Evolutionary conservation across 306 rosid species (phyloP), one percentile per base, ranked within the genome.

Genomic region (Vigna trinervia): DNA sequence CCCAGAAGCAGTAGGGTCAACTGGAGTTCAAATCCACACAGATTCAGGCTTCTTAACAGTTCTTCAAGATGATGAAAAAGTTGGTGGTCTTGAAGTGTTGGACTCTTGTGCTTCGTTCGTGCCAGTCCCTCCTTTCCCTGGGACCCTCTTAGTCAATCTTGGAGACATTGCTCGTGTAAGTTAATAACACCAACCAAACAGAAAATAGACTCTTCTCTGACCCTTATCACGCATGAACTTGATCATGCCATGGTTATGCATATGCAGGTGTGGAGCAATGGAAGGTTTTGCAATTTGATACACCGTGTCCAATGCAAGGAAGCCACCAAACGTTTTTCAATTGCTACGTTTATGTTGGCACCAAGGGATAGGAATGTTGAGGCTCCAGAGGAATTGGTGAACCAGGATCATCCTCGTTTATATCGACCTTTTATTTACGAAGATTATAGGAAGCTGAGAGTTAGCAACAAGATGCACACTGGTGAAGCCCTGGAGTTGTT

Each of bases 61-160:
- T 72, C 89, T 92, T 71, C 95, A 87, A 78, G 96, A 90, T 1
- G 93, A 89, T 74, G 93, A 92, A 63, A 75, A 71, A 15, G 91
- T 90, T 20, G 89, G 88, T 15, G 95, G 97, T 0, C 91, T 88
- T 43, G 83, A 92, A 85, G 83, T 87, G 8, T 77, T 88, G 86
- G 39, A 87, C 80, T 20, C 15, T 28, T 79, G 75, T 69, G 86
- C 79, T 9, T 77, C 77, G 2, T 84, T 86, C 41, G 78, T 86
- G 22, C 26, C 84, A 0, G 77, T 85, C 19, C 86, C 84, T 73
- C 90, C 92, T n/a, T 70, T 73, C 12, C 67, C 84, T 3, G 90
- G 89, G 11, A 60, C 88, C 46, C 73, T 91, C 50, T 59, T 88
- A 1, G 85, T 78, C 71, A 89, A 85, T 73, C 87, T 88, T 6